phyloP scores from a whole-genome alignment of 352 stramenopile species.

The Pelagophyceae sp. region DNA sequence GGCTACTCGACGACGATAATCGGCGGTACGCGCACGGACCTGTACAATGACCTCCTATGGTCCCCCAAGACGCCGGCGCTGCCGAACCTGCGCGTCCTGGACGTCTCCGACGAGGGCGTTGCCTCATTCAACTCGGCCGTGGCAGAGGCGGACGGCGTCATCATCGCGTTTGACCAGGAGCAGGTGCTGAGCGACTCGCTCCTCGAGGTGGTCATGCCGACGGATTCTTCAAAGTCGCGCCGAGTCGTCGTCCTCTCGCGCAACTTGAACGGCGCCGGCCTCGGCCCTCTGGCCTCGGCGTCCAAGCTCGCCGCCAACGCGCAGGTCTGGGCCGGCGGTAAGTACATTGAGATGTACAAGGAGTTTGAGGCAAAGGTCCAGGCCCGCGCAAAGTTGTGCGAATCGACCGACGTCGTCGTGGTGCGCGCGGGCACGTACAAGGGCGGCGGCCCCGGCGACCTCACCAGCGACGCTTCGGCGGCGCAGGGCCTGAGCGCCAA shows the following conservation, averaged over 20 bases:
- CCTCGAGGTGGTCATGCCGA: slow-evolving; percentile 2
- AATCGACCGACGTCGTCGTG: slow-evolving; percentile 23
- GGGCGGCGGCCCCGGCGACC: slow-evolving; percentile 21
- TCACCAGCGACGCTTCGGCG: not conserved
- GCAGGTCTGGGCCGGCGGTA: slow-evolving; percentile 31
- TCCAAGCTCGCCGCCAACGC: slow-evolving; percentile 32
- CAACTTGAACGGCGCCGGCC: slow-evolving; percentile 30
- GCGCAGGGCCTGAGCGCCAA: not conserved
- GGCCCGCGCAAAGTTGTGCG: slow-evolving; percentile 9
- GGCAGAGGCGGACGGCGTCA: not conserved
- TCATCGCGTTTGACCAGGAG: slow-evolving; percentile 13
- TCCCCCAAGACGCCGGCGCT: not conserved
- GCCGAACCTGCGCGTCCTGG: not conserved
- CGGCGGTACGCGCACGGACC: not conserved
- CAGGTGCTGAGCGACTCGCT: slow-evolving; percentile 3
- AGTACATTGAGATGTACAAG: slow-evolving; percentile 17
- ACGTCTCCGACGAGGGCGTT: not conserved
- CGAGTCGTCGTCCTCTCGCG: slow-evolving; percentile 29
- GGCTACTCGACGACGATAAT: slow-evolving; percentile 21
- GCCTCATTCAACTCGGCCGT: not conserved
- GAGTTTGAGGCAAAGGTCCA: slow-evolving; percentile 30
- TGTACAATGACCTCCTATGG: not conserved
- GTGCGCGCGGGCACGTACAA: slow-evolving; percentile 23
- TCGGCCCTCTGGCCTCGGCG: slow-evolving; percentile 30
- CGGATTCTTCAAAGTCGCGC: not conserved